These are phyloP conservation scores for Epichloe baconii DNA, from an alignment of 2,329 filamentous ascomycete genomes.

Conservation along the genomic window DNA sequence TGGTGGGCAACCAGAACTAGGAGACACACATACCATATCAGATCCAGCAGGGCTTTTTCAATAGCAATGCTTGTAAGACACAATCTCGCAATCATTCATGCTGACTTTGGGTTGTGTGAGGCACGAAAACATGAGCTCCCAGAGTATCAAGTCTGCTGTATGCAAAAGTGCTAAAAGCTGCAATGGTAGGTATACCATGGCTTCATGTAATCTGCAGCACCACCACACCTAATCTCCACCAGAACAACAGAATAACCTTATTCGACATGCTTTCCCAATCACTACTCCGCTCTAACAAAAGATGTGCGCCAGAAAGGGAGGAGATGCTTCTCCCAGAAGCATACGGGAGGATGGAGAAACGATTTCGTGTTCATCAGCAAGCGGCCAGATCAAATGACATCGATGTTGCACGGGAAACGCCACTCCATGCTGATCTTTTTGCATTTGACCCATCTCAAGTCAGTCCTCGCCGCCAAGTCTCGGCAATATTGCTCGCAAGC, in stretches of 20 bases:
- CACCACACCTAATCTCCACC: background rate
- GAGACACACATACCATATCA: background rate
- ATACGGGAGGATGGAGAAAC: background rate
- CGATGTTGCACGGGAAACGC: background rate
- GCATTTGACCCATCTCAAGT: background rate
- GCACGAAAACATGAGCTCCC: no score
- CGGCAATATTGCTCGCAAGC: background rate
- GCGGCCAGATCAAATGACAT: background rate
- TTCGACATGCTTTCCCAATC: background rate
- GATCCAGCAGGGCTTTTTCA: background rate
- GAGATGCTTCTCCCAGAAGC: background rate
- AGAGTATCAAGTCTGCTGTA: no score
- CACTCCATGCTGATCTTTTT: background rate
- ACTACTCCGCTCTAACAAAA: background rate
- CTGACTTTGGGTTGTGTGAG: no score
- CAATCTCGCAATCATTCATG: no score
- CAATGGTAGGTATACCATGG: no score
- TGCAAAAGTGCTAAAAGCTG: no score
- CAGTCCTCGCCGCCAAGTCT: background rate
- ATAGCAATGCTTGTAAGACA: background rate
- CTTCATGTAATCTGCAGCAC: background rate
- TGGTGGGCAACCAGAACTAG: no score
- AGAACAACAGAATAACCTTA: background rate
- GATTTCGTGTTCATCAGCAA: background rate
- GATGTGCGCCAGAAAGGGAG: background rate